Base-by-base conservation (phyloP, 352 stramenopile species). In the Phytophthora fragariae region DNA sequence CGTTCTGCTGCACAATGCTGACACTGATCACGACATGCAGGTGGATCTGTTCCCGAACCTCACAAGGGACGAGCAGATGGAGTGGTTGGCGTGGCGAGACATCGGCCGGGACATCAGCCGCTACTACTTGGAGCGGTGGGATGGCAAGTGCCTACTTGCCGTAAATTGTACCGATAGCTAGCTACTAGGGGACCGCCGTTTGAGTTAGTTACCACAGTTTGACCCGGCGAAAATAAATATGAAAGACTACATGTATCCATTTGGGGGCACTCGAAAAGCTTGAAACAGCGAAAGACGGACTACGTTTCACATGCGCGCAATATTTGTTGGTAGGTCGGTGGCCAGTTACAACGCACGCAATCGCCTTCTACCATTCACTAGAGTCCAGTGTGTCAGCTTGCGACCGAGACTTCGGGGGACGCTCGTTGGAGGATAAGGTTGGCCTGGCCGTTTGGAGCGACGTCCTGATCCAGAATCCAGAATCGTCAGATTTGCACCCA, bases 11-110 rank as follows among this genome's bases (percentile, higher is more conserved):
- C 47, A 54, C 47, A 54, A 54, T 54, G 47, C 47, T 4, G 19
- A 54, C 47, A 17, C 47, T 9, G 47, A 54, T n/a, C 47, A 54
- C 47, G 47, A 54, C 47, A 54, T 54, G 47, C 47, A 54, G 3
- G 47, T 19, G 12, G n/a, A 54, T 29, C 19, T 54, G 47, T 54
- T 54, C 12, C 47, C 47, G 9, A 54, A 54, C n/a, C 6, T 54
- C 2, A 54, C 47, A 14, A 29, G n/a, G 7, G 47, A 27, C 19
- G 47, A 54, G 47, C 47, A 54, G 21, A 31, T 12, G n/a, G 2
- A 54, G 21, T 54, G 47, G 47, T 12, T 54, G 10, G 10, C 21
- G n/a, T 54, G 17, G 47, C 47, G 47, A 54, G 47, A 54, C 21
- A 54, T 54, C 21, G 47, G 47, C 19, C 47, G 47, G 7, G 47